Conservation (phyloP, 2,329 filamentous ascomycete species). For the Fusarium luffae region DNA sequence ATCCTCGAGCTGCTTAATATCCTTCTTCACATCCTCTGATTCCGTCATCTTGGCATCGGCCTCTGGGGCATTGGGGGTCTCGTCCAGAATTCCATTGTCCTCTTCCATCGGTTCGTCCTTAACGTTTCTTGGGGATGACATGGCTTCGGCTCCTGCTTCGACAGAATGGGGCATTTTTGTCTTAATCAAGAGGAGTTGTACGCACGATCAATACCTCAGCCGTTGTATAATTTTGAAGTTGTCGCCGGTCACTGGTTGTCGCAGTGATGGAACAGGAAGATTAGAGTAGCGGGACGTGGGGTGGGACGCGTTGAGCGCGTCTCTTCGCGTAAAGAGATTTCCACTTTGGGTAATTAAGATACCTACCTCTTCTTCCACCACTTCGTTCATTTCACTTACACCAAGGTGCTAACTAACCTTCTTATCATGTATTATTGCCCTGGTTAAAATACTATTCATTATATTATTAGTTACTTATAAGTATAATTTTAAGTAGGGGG, state of each 20-base stretch:
- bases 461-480: no score
- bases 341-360: conserved; percentile 3
- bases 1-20: conserved; percentile 65
- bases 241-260: conserved; percentile 28
- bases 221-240: not conserved
- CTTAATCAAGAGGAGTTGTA: not conserved
- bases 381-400: not conserved
- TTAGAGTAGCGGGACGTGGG: conserved; percentile 18
- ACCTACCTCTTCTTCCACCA: conserved; percentile 22
- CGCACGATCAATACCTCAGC: not conserved
- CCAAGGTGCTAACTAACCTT: not conserved
- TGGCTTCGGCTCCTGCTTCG: conserved; percentile 37
- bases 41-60: conserved; percentile 41
- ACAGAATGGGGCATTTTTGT: conserved; percentile 40
- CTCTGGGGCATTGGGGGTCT: conserved; percentile 23
- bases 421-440: not conserved
- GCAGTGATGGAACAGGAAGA: conserved; percentile 37
- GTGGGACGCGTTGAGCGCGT: conserved; percentile 39
- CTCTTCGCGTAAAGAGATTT: conserved; percentile 45
- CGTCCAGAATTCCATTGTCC: conserved; percentile 35
- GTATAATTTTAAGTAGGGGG: no score
- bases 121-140: conserved; percentile 43
- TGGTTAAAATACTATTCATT: no score
- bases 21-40: conserved; percentile 52
- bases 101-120: conserved; percentile 47